Evolutionary conservation across 768 basidiomycete species (phyloP).

Genomic region (Gloeophyllum trabeum): DNA sequence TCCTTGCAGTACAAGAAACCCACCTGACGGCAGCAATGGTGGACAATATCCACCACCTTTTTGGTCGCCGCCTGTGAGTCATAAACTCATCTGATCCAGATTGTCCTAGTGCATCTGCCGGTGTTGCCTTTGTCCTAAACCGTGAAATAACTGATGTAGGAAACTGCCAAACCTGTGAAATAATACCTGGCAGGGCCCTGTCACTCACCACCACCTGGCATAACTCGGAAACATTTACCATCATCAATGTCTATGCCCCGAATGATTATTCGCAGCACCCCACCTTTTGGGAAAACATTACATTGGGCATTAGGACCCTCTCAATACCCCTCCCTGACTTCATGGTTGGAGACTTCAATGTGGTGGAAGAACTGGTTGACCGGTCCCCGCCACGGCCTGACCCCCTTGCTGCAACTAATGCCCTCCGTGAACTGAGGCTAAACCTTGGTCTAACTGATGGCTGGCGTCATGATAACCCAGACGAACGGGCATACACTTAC

Average conservation of each 20-base stretch:
- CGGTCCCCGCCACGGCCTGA: conserved; percentile 18
- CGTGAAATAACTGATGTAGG: conserved; percentile 2
- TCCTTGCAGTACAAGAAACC: conserved; percentile 1
- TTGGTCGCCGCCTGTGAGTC: not conserved
- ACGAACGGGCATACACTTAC: not conserved
- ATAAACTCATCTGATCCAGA: conserved; percentile 1
- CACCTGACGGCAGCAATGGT: not conserved
- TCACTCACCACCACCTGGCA: conserved; percentile 3
- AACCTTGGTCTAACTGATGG: not conserved
- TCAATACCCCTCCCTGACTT: conserved; percentile 15
- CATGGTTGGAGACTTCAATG: conserved; percentile 30
- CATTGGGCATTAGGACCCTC: conserved; percentile 1
- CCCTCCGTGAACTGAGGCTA: not conserved
- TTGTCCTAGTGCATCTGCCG: not conserved
- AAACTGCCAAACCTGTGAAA: not conserved
- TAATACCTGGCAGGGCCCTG: conserved; percentile 4
- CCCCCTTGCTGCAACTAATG: not conserved
- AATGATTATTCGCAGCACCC: conserved; percentile 16
- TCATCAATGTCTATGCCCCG: conserved; percentile 26
- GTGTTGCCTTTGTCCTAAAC: conserved; percentile 2
- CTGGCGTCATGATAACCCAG: conserved; percentile 2
- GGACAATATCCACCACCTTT: not conserved
- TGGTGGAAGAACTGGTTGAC: conserved; percentile 27
- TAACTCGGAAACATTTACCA: conserved; percentile 6
- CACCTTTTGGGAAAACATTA: conserved; percentile 18